Percentiles rank a stretch among this genome's conserved stretches.
These are phyloP conservation scores for Backusella liffmaniae DNA, from an alignment of 192 early-diverging fungal genomes.

Conservation along the genomic window DNA sequence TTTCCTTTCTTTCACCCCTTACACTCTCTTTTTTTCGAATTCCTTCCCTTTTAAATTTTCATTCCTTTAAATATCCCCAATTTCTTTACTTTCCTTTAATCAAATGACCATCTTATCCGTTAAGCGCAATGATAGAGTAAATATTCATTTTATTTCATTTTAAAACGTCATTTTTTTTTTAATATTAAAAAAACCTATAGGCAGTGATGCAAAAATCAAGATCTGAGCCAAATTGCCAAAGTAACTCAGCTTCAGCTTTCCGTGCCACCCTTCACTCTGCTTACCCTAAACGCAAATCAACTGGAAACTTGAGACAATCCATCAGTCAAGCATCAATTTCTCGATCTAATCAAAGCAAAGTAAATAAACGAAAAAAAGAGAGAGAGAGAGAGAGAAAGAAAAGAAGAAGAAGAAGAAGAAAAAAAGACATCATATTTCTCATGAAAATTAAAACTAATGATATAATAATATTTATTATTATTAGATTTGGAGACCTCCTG, in stretches of 20 bases:
- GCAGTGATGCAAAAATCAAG: constrained; percentile 29
- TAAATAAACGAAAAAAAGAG: background rate
- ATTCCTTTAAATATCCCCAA: constrained; percentile 1
- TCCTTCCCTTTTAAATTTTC: constrained; percentile 5
- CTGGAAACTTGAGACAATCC: constrained; percentile 22
- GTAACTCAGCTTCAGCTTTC: background rate
- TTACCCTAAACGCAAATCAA: constrained; percentile 32
- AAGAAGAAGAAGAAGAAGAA: background rate
- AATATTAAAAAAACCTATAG: background rate
- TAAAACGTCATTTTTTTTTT: background rate
- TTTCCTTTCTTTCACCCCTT: background rate
- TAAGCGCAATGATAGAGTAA: constrained; percentile 7
- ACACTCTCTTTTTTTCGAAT: background rate
- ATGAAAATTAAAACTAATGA: no score
- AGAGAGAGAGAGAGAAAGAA: background rate
- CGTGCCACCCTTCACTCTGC: constrained; percentile 2
- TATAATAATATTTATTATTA: background rate
- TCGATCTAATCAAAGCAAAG: background rate
- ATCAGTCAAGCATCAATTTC: constrained; percentile 7
- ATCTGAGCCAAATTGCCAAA: constrained; percentile 28
- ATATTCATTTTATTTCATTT: background rate
- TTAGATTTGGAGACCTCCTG: constrained; percentile 36
- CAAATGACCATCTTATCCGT: constrained; percentile 10
- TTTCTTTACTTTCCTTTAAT: constrained; percentile 6
- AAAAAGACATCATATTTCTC: constrained; percentile 5